Percentiles rank a stretch among this genome's conserved stretches.
Evolutionary conservation across 352 stramenopile genomes (phyloP).

Genomic region (Globisporangium apiculatum): DNA sequence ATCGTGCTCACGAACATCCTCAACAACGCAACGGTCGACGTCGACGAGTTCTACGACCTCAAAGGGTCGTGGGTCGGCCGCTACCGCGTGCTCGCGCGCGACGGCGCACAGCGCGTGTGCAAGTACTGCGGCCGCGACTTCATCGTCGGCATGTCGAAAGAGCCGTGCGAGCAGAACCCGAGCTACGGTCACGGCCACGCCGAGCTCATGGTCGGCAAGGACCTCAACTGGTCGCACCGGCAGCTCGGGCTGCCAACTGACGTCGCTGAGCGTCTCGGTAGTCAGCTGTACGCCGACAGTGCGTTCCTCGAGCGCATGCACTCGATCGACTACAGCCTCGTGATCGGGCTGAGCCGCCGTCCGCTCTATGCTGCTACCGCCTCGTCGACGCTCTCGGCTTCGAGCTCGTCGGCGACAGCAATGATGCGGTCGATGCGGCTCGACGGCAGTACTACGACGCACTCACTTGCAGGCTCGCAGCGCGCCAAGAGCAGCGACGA

Average conservation of each 20-base stretch:
- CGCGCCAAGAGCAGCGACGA: slow-evolving; percentile 20
- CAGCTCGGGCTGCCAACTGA: slow-evolving; percentile 64
- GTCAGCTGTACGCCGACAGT: slow-evolving; percentile 87
- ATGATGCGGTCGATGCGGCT: slow-evolving; percentile 19
- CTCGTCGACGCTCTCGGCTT: slow-evolving; percentile 21
- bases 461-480: background rate
- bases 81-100: slow-evolving; percentile 48
- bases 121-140: slow-evolving; percentile 87
- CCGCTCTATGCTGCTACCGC: slow-evolving; percentile 17
- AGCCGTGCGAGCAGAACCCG: slow-evolving; percentile 65
- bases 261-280: slow-evolving; percentile 63
- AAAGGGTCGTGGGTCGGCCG: slow-evolving; percentile 90
- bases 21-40: slow-evolving; percentile 77
- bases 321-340: slow-evolving; percentile 96
- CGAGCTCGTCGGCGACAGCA: slow-evolving; percentile 5
- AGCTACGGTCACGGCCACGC: slow-evolving; percentile 53
- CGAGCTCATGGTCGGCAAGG: slow-evolving; percentile 80
- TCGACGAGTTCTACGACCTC: slow-evolving; percentile 87
- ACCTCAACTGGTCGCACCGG: slow-evolving; percentile 82
- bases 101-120: slow-evolving; percentile 70
- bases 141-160: slow-evolving; percentile 79
- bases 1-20: slow-evolving; percentile 88
- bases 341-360: slow-evolving; percentile 88
- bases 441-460: slow-evolving; percentile 5
- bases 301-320: slow-evolving; percentile 93